Base-by-base conservation (phyloP, 306 rosid species). In the Datisca glomerata region DNA sequence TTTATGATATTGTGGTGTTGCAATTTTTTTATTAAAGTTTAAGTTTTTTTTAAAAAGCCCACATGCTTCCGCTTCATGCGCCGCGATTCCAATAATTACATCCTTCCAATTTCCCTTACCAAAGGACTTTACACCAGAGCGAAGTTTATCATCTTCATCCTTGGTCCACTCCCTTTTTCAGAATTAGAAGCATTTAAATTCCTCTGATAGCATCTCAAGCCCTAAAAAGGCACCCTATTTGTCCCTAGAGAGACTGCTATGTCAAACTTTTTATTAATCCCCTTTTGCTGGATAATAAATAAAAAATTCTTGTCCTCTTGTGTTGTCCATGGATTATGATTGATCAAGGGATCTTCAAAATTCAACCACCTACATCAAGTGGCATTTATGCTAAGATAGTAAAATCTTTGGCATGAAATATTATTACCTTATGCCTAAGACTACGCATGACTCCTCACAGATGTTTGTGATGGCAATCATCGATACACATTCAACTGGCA, bases 201-300 rank as follows among this genome's bases (percentile, higher is more conserved):
- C 82, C 93, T 82, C 38, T 87, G 96, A 33, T 71, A 87, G 35
- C 93, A 80, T 27, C 87, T 61, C 78, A 87, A 69, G 49, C 96
- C 82, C 67, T 82, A 87, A 69, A 82, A 87, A 4, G 96, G 89
- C 45, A 85, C 71, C 77, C 96, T 87, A 58, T 66, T 67, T 62
- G 96, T 82, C 47, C 73, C 79, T 59, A 76, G 24, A 3, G 73
- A 62, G 56, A 28, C 64, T 28, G 96, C 71, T 45, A 87, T 67
- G 49, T 76, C 60, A 58, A 67, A 59, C 96, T 94, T 82, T 60
- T 87, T 69, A 56, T 76, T 63, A 33, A 72, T 58, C 35, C 94
- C 93, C 45, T 33, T 67, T 47, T 66, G 61, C 74, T 71, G 81
- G 51, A 82, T 69, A 45, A 45, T 41, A 61, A 42, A 42, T 75